phyloP scores from a whole-genome alignment of 768 basidiomycete genomes.

The Mycena belliarum region DNA sequence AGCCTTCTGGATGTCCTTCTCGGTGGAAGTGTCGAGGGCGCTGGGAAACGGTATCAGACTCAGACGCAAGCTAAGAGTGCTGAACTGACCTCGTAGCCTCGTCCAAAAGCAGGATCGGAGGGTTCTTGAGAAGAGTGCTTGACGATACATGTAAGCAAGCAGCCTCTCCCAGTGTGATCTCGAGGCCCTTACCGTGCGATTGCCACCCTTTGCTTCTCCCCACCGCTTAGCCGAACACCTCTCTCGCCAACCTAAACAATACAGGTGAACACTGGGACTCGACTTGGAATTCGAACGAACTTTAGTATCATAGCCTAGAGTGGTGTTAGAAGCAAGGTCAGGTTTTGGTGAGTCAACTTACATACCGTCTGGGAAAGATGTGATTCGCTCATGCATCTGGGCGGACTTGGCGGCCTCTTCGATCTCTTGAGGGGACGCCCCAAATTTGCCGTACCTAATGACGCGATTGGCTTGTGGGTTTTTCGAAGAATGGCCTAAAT shows the following conservation, averaged over 20 bases:
- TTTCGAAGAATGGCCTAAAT: too few species aligned
- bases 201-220: conserved; percentile 88
- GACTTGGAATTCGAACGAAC: conserved; percentile 33
- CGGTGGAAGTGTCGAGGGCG: conserved; percentile 87
- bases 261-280: neutral
- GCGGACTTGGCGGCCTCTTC: conserved; percentile 78
- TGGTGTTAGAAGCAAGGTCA: conserved; percentile 1
- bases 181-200: conserved; percentile 50
- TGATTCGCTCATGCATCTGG: conserved; percentile 85
- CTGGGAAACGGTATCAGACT: conserved; percentile 32
- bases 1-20: conserved; percentile 87
- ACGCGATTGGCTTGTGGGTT: too few species aligned
- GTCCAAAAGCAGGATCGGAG: conserved; percentile 76
- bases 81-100: conserved; percentile 71
- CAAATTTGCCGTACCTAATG: conserved; percentile 84
- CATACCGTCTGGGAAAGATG: conserved; percentile 75
- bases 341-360: conserved; percentile 5
- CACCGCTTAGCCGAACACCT: conserved; percentile 81
- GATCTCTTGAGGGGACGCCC: conserved; percentile 69
- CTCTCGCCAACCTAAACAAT: conserved; percentile 63
- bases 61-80: neutral
- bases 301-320: conserved; percentile 73
- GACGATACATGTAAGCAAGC: neutral
- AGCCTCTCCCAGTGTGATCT: neutral
- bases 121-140: conserved; percentile 82